Conservation (phyloP, 495 filamentous ascomycete species). For the Astrothelium subdiscretum region DNA sequence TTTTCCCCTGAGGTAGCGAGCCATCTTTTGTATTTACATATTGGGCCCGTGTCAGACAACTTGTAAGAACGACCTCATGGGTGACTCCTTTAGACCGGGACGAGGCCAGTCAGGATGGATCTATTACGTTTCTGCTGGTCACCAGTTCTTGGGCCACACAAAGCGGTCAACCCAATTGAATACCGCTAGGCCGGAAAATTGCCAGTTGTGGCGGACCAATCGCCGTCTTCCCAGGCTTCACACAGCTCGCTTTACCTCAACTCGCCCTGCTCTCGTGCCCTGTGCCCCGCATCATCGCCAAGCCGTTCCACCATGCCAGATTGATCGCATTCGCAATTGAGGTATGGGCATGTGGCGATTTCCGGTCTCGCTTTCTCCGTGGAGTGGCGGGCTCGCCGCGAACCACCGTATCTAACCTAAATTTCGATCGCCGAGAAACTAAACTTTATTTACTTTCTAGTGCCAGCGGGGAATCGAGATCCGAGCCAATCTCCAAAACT, state of each 20-base stretch:
- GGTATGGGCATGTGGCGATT: neutral
- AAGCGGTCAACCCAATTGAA: neutral
- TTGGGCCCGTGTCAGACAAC: neutral
- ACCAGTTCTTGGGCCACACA: neutral
- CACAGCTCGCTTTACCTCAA: too few relatives aligned
- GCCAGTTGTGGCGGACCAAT: too few relatives aligned
- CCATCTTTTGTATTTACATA: neutral
- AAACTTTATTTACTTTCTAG: too few relatives aligned
- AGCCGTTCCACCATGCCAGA: neutral
- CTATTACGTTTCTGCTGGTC: neutral
- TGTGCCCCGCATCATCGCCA: too few relatives aligned
- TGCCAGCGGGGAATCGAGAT: too few relatives aligned
- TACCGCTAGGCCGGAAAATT: too few relatives aligned
- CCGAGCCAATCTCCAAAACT: too few relatives aligned
- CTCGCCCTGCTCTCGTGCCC: too few relatives aligned
- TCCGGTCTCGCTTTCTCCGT: neutral
- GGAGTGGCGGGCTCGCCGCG: neutral
- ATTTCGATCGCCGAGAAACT: too few relatives aligned
- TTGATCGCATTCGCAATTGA: neutral
- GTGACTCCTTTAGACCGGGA: too few relatives aligned
- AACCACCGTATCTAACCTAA: neutral
- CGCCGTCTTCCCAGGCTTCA: too few relatives aligned
- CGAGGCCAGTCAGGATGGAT: neutral
- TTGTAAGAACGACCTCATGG: neutral
- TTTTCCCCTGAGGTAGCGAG: neutral